Evolutionary conservation across 2,329 filamentous ascomycete genomes (phyloP).

Genomic region (Neurospora sp.): DNA sequence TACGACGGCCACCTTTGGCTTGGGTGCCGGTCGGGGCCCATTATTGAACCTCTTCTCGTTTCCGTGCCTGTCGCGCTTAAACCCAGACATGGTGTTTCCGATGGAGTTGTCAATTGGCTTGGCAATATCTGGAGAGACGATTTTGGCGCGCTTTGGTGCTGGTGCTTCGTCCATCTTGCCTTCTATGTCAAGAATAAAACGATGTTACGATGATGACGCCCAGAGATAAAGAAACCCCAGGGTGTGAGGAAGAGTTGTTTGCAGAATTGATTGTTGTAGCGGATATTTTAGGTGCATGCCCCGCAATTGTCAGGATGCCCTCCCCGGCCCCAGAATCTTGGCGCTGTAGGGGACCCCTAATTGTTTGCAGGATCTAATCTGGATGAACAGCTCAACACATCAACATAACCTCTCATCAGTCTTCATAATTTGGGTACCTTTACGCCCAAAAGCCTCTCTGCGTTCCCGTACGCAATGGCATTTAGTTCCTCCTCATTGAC

Average conservation of each 20-base stretch:
- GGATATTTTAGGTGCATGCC: background rate
- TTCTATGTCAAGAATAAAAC: background rate
- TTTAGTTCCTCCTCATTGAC: conserved; percentile 38
- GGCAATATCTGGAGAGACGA: background rate
- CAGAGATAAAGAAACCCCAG: conserved; percentile 7
- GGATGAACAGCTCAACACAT: background rate
- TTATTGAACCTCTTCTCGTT: conserved; percentile 30
- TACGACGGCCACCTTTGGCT: conserved; percentile 24
- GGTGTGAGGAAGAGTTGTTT: conserved; percentile 5
- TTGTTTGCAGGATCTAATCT: background rate
- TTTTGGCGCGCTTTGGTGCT: background rate
- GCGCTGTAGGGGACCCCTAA: background rate
- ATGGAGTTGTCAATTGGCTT: background rate
- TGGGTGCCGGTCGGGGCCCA: conserved; percentile 12
- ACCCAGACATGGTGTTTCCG: conserved; percentile 27
- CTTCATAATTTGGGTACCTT: conserved; percentile 3
- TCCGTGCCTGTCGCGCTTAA: conserved; percentile 46
- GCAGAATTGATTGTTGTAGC: background rate
- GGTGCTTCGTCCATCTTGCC: background rate
- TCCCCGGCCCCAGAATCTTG: background rate
- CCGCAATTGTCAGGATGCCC: background rate
- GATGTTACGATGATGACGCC: conserved; percentile 1
- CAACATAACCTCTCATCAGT: background rate
- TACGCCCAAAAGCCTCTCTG: conserved; percentile 32
- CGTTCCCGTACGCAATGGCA: conserved; percentile 39